Percentiles rank a stretch among this genome's conserved stretches.
Evolutionary conservation across 768 basidiomycete species (phyloP).

Genomic region (Russula earlei): DNA sequence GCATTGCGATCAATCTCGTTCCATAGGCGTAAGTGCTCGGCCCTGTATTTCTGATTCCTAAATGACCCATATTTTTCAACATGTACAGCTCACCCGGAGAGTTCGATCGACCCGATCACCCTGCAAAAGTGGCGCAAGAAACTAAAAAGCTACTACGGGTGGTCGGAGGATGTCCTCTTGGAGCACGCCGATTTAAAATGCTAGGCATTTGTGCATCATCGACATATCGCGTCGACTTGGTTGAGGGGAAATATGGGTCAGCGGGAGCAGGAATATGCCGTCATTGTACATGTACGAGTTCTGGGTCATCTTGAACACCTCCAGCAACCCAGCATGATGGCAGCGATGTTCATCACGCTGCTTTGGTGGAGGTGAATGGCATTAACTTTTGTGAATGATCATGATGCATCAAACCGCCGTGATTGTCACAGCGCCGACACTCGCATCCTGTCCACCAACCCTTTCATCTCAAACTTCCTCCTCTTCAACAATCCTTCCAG

Average conservation of each 20-base stretch:
- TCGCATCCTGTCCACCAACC: neutral
- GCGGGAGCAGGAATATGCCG: neutral
- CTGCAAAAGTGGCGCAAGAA: conserved; percentile 23
- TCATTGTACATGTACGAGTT: neutral
- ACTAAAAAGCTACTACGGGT: conserved; percentile 25
- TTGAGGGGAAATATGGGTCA: no score
- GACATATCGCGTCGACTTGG: no score
- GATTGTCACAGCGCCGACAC: neutral
- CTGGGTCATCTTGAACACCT: neutral
- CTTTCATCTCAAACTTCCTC: neutral
- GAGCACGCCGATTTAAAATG: conserved; percentile 3
- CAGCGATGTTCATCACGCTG: conserved; percentile 3
- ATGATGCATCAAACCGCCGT: neutral
- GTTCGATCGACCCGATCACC: conserved; percentile 23
- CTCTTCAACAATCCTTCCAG: neutral
- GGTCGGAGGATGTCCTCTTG: conserved; percentile 23
- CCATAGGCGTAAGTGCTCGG: conserved; percentile 24
- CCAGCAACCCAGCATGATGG: conserved; percentile 2
- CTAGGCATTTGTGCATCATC: neutral
- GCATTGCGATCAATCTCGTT: conserved; percentile 24
- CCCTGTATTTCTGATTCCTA: neutral
- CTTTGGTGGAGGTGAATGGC: neutral
- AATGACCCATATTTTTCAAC: neutral
- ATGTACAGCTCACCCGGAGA: conserved; percentile 25
- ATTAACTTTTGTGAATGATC: neutral